Conservation (phyloP, 2,329 filamentous ascomycete species). For the Ceratocystis lukuohia region DNA sequence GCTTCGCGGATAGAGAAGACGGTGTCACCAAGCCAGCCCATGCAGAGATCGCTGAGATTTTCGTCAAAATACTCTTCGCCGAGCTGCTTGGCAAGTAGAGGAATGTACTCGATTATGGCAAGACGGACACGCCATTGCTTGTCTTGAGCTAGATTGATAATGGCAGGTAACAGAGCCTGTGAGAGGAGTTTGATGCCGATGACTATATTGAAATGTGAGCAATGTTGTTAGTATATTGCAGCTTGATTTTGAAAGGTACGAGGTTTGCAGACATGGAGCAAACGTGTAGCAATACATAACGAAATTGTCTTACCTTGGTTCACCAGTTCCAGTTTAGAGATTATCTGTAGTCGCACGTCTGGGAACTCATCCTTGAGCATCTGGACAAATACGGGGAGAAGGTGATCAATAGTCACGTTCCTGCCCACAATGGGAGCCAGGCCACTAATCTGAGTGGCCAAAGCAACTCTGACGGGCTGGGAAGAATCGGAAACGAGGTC, state of each 20-base stretch:
- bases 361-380: slow-evolving; percentile 99
- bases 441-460: slow-evolving; percentile 93
- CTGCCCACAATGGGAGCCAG: slow-evolving; percentile 94
- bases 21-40: slow-evolving; percentile 96
- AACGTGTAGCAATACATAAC: not conserved
- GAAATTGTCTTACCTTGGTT: slow-evolving; percentile 57
- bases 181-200: slow-evolving; percentile 96
- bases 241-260: not conserved
- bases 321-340: slow-evolving; percentile 97
- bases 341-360: slow-evolving; percentile 95
- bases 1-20: slow-evolving; percentile 98
- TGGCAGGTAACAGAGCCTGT: slow-evolving; percentile 89
- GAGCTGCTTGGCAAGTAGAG: slow-evolving; percentile 84
- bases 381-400: slow-evolving; percentile 95
- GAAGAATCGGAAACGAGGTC: slow-evolving; percentile 92
- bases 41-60: slow-evolving; percentile 87
- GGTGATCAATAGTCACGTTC: slow-evolving; percentile 67
- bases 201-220: slow-evolving; percentile 37
- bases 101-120: slow-evolving; percentile 98
- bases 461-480: slow-evolving; percentile 87
- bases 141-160: slow-evolving; percentile 93
- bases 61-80: slow-evolving; percentile 98
- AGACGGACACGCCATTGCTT: slow-evolving; percentile 98
- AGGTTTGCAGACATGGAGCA: not conserved
- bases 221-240: not conserved